Conservation (phyloP, 768 basidiomycete species). For the Hortiboletus campestris region DNA sequence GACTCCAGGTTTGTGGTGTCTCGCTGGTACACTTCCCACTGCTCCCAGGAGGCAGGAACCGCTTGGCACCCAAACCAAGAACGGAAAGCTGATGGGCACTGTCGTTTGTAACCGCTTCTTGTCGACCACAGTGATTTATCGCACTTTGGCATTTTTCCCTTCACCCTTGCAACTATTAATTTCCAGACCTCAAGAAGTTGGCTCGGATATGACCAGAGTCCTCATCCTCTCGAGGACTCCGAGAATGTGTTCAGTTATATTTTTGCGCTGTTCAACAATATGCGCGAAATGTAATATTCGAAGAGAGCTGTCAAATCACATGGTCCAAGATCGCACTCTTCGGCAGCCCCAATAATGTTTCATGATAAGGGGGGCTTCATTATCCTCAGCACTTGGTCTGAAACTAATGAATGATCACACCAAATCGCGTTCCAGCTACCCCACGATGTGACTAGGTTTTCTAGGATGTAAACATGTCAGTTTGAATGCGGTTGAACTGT, state of each 20-base stretch:
- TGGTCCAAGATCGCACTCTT: background rate
- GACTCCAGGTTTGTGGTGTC: slow-evolving; percentile 37
- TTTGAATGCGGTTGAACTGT: background rate
- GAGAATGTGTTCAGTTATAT: background rate
- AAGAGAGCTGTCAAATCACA: background rate
- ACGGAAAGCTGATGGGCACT: slow-evolving; percentile 57
- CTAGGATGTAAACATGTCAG: background rate
- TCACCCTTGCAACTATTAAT: background rate
- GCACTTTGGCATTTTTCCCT: background rate
- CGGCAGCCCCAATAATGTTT: background rate
- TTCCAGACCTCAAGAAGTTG: background rate
- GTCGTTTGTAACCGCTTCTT: background rate
- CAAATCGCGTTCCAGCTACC: background rate
- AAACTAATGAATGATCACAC: background rate
- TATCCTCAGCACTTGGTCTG: background rate
- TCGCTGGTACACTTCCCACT: slow-evolving; percentile 41
- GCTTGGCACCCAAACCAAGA: slow-evolving; percentile 44
- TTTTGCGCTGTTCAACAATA: background rate
- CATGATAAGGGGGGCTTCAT: background rate
- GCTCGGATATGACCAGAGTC: background rate
- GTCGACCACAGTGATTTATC: background rate
- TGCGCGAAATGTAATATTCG: background rate
- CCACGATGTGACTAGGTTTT: background rate
- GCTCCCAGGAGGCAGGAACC: slow-evolving; percentile 39
- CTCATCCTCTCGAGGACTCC: background rate